A percentile compares a stretch with the other conserved stretches of the same genome.
phyloP scores from a whole-genome alignment of 495 filamentous ascomycete species.

The Trichoderma parareesei region DNA sequence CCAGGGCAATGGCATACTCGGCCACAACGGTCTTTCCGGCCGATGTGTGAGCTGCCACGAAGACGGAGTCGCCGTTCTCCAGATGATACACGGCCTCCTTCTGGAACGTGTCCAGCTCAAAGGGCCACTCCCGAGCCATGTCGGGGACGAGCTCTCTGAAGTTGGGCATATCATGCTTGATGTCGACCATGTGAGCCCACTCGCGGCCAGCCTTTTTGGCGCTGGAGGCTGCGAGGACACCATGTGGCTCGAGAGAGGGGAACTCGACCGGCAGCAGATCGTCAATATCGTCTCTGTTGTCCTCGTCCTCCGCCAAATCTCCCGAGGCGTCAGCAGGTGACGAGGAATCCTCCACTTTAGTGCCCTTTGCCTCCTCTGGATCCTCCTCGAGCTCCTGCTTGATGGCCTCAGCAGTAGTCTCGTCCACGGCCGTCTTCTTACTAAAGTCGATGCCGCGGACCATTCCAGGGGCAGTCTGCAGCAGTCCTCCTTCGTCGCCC shows the following conservation, averaged over 20 bases:
- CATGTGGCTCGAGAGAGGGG: slow-evolving; percentile 80
- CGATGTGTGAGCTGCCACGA: slow-evolving; percentile 97
- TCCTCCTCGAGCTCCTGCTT: slow-evolving; percentile 67
- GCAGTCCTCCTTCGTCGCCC: slow-evolving; percentile 64
- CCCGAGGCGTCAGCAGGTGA: slow-evolving; percentile 24
- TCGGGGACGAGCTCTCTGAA: slow-evolving; percentile 89
- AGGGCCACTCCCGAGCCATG: slow-evolving; percentile 93
- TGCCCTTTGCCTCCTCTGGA: slow-evolving; percentile 41
- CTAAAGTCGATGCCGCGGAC: slow-evolving; percentile 66
- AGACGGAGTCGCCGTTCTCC: slow-evolving; percentile 93
- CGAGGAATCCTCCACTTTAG: slow-evolving; percentile 31
- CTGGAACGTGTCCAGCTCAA: slow-evolving; percentile 95
- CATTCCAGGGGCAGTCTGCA: slow-evolving; percentile 80
- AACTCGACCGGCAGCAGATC: slow-evolving; percentile 87
- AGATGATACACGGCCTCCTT: slow-evolving; percentile 98
- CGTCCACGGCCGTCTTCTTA: slow-evolving; percentile 50
- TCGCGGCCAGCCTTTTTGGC: slow-evolving; percentile 69
- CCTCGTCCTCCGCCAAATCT: slow-evolving; percentile 31
- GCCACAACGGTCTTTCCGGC: slow-evolving; percentile 97
- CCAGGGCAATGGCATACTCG: slow-evolving; percentile 94
- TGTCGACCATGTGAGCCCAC: slow-evolving; percentile 97
- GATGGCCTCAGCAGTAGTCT: slow-evolving; percentile 56
- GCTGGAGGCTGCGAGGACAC: slow-evolving; percentile 60
- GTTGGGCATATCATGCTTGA: slow-evolving; percentile 83
- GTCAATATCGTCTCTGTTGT: slow-evolving; percentile 73